Percentiles rank a stretch among this genome's conserved stretches.
Evolutionary conservation across 2,329 filamentous ascomycete genomes (phyloP).

Genomic region (Verticillium dahliae): DNA sequence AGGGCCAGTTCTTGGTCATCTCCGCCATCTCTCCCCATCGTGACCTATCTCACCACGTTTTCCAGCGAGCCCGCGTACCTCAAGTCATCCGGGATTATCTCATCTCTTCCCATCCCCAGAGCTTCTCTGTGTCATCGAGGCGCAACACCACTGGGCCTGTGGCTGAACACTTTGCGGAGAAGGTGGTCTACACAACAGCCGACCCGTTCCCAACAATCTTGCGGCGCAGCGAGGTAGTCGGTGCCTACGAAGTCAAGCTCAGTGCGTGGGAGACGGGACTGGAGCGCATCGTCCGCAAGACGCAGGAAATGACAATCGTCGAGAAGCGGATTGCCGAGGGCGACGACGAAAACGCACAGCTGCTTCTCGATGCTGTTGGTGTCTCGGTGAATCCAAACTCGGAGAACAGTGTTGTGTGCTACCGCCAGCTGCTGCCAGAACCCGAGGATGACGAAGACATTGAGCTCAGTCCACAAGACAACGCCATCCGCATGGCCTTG

Average conservation of each 20-base stretch:
- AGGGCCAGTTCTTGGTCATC: conserved; percentile 85
- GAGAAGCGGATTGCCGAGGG: conserved; percentile 70
- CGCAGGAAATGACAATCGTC: conserved; percentile 70
- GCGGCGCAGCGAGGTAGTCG: conserved; percentile 76
- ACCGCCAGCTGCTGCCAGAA: conserved; percentile 65
- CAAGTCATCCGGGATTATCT: conserved; percentile 82
- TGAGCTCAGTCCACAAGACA: conserved; percentile 57
- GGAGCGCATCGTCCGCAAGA: conserved; percentile 86
- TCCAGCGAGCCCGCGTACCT: conserved; percentile 79
- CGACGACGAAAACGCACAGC: conserved; percentile 61
- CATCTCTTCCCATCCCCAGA: conserved; percentile 67
- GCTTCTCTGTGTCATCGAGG: conserved; percentile 71
- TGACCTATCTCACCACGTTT: conserved; percentile 75
- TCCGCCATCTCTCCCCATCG: conserved; percentile 76
- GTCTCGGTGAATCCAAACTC: conserved; percentile 69
- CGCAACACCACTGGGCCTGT: conserved; percentile 64
- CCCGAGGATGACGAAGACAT: conserved; percentile 34
- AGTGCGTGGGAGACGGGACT: conserved; percentile 79
- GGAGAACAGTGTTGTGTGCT: conserved; percentile 71
- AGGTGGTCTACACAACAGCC: conserved; percentile 74
- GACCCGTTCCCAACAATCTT: conserved; percentile 90
- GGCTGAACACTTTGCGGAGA: conserved; percentile 72
- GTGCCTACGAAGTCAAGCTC: conserved; percentile 58
- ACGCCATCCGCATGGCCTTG: conserved; percentile 75
- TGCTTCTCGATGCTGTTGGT: conserved; percentile 68